Evolutionary conservation across 768 basidiomycete genomes (phyloP).

Genomic region (Podaxis mareebaensis): DNA sequence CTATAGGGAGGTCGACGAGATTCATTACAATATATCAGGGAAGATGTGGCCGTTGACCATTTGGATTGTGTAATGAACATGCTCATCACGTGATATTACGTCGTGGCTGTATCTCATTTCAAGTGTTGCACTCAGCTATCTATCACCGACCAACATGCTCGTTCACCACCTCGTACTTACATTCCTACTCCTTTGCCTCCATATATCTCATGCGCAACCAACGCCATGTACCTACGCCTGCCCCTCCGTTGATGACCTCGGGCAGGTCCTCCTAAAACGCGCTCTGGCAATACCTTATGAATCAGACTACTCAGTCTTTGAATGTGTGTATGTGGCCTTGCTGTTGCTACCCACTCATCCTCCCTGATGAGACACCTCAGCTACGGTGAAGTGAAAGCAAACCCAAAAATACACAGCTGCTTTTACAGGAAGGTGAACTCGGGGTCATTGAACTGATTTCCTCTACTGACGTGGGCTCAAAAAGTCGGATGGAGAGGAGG

Average conservation of each 20-base stretch:
- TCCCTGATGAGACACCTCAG: background rate
- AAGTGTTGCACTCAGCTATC: background rate
- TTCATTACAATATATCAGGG: background rate
- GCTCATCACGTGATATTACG: background rate
- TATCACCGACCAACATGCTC: background rate
- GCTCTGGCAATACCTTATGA: slow-evolving; percentile 9
- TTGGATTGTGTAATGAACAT: background rate
- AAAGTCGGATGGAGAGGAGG: slow-evolving; percentile 5
- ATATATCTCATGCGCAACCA: background rate
- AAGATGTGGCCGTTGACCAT: background rate
- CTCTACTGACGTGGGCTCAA: background rate
- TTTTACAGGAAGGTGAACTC: slow-evolving; percentile 10
- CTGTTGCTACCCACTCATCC: background rate
- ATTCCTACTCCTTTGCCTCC: background rate
- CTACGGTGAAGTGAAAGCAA: slow-evolving; percentile 2
- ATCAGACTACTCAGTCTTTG: slow-evolving; percentile 14
- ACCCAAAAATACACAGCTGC: slow-evolving; percentile 7
- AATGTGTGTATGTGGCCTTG: slow-evolving; percentile 13
- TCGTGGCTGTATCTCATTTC: background rate
- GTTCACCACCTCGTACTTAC: background rate
- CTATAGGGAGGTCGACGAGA: slow-evolving; percentile 7
- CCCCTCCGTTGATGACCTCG: background rate
- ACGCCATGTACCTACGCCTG: slow-evolving; percentile 4
- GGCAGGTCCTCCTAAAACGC: slow-evolving; percentile 1
- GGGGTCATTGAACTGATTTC: background rate